phyloP scores from a whole-genome alignment of 2,329 filamentous ascomycete species.

The Ascochyta koolunga region DNA sequence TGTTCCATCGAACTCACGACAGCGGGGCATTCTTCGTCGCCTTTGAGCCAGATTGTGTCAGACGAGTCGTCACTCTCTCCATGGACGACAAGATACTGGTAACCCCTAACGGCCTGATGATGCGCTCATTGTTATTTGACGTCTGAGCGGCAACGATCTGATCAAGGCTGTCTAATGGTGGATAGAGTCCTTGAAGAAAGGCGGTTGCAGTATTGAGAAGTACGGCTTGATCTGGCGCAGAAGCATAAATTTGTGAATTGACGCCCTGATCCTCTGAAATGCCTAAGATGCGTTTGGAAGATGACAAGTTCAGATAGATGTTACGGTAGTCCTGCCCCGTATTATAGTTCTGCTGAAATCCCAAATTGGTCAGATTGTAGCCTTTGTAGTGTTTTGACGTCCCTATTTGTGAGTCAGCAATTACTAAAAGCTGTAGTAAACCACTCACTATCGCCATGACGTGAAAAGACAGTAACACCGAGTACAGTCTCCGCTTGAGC shows the following conservation, averaged over 20 bases:
- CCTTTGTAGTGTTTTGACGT: too few species aligned
- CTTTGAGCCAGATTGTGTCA: slow-evolving; percentile 56
- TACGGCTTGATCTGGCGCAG: slow-evolving; percentile 53
- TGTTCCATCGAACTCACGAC: slow-evolving; percentile 24
- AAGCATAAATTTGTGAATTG: slow-evolving; percentile 51
- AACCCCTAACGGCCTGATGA: slow-evolving; percentile 54
- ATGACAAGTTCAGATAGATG: slow-evolving; percentile 36
- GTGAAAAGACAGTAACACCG: too few species aligned
- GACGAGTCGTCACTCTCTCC: slow-evolving; percentile 53
- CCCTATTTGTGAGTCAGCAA: too few species aligned
- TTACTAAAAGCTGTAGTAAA: too few species aligned
- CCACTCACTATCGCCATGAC: too few species aligned
- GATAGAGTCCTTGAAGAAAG: slow-evolving; percentile 65
- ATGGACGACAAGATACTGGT: slow-evolving; percentile 59
- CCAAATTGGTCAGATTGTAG: slow-evolving; percentile 52
- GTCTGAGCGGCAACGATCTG: not conserved
- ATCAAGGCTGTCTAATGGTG: slow-evolving; percentile 48
- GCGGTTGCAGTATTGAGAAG: slow-evolving; percentile 59
- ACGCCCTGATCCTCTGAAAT: slow-evolving; percentile 53
- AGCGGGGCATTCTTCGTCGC: slow-evolving; percentile 50
- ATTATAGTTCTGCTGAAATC: slow-evolving; percentile 58
- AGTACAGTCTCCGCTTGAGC: too few species aligned
- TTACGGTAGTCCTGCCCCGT: slow-evolving; percentile 18
- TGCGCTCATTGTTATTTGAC: too few species aligned
- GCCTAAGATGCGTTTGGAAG: slow-evolving; percentile 45